Base-by-base conservation (phyloP, 2,329 filamentous ascomycete genomes). In the Paecilomyces fulvus region DNA sequence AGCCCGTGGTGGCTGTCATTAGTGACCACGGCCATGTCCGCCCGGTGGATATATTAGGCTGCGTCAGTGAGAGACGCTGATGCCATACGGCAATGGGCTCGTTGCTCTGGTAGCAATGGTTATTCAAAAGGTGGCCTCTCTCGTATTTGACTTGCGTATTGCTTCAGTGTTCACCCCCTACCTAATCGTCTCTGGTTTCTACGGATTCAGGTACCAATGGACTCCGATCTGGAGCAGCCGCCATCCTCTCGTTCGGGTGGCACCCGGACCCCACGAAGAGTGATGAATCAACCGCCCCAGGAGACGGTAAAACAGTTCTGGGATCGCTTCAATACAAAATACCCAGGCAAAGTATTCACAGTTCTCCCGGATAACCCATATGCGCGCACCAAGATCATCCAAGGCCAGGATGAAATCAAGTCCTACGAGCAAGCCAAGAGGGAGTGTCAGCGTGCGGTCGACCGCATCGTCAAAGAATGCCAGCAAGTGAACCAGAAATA, bases 401-500 rank as follows among this genome's bases (percentile, higher is more conserved):
- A 77, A 10, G 79, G 80, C 17, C 78, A 82, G 54, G 82, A 80
- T 58, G 83, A 83, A 0, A 77, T 83, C 49, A 80, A 82, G 20
- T 89, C 87, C 0, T 94, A 90, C 66, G 83, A 90, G 55, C 83
- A 89, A 63, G 89, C 89, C 0, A 83, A 80, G 2, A 80, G 80
- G 21, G 81, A 86, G 57, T 95, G 90, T 72, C 79, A 77, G 55
- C 81, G 80, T 56, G 80, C 82, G 53, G 82, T 85, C 5, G 73
- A 76, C 8, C 80, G 81, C 58, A 84, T 84, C 55, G 77, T 80
- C 30, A 77, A 76, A 56, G 82, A 85, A 64, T 95, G 90, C 68
- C 79, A 84, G 21, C 81, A 88, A 8, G 78, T 90, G 56, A 95
- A 95, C 71, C 87, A 90, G 65, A 92, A 90, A 71, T 96, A 95